phyloP scores from a whole-genome alignment of 371 early-diverging fungal genomes.

The Lichtheimia corymbifera region DNA sequence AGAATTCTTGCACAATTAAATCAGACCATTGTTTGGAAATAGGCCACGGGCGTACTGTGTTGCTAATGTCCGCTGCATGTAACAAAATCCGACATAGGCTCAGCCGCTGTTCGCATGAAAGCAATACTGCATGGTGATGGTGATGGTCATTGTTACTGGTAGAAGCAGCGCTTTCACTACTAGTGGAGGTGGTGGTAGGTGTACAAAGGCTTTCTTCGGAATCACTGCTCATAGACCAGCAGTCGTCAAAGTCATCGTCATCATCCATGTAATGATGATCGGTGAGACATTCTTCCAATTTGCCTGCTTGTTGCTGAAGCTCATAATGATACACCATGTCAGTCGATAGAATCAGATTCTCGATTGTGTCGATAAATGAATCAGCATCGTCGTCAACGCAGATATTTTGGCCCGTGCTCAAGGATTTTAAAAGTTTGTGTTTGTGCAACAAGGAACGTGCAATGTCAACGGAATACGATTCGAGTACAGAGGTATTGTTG shows the following conservation, averaged over 20 bases:
- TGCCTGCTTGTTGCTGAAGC: constrained; percentile 4
- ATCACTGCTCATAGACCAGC: no score
- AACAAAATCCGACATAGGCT: constrained; percentile 66
- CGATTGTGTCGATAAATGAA: background rate
- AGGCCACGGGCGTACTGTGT: constrained; percentile 81
- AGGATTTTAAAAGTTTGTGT: constrained; percentile 49
- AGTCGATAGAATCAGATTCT: constrained; percentile 22
- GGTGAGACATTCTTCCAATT: constrained; percentile 20
- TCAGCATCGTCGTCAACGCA: constrained; percentile 1
- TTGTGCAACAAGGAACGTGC: constrained; percentile 60
- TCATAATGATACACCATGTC: constrained; percentile 27
- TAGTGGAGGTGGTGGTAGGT: background rate
- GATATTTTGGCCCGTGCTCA: constrained; percentile 11
- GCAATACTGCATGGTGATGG: background rate
- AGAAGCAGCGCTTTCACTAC: no score
- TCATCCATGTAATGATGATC: background rate
- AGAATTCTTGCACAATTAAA: constrained; percentile 82
- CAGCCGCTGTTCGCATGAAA: constrained; percentile 50
- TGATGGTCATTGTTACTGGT: background rate
- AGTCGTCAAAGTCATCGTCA: background rate
- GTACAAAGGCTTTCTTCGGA: background rate
- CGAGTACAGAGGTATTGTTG: constrained; percentile 75
- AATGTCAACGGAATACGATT: constrained; percentile 75
- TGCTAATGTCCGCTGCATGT: constrained; percentile 90
- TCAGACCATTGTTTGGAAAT: constrained; percentile 89